phyloP scores from a whole-genome alignment of 768 basidiomycete genomes.

The Pulveroboletus sp. region DNA sequence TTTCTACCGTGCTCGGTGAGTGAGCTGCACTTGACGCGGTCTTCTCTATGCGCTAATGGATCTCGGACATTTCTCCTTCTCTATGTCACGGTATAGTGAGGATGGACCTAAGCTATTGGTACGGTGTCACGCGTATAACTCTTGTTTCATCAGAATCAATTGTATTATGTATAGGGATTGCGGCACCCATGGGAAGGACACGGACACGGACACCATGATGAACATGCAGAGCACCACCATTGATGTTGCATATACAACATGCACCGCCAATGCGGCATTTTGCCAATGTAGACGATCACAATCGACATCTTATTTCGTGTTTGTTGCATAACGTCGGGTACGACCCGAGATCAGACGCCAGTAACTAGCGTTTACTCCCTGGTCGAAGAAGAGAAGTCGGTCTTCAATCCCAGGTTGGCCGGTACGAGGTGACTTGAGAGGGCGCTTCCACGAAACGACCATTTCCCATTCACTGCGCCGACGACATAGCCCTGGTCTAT shows the following conservation, averaged over 20 bases:
- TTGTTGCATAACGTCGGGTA: not conserved
- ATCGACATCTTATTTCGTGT: not conserved
- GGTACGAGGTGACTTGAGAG: not conserved
- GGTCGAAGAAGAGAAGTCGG: not conserved
- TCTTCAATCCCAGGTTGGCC: not conserved
- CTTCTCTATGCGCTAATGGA: not conserved
- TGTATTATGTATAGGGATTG: slow-evolving; percentile 40
- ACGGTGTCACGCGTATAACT: slow-evolving; percentile 2
- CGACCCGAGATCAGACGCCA: not conserved
- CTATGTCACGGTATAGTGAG: slow-evolving; percentile 43
- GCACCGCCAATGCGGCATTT: not conserved
- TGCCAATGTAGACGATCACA: slow-evolving; percentile 10
- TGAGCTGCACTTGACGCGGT: slow-evolving; percentile 39
- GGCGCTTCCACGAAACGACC: not conserved
- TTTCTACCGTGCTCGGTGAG: slow-evolving; percentile 94
- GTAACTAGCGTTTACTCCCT: not conserved
- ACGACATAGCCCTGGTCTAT: not conserved
- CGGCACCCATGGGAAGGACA: slow-evolving; percentile 69
- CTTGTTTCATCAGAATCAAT: not conserved
- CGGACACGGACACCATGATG: slow-evolving; percentile 43
- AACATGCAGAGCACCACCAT: slow-evolving; percentile 40
- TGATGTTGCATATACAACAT: slow-evolving; percentile 25
- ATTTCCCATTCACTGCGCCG: not conserved
- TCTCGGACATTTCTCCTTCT: not conserved
- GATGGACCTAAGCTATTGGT: slow-evolving; percentile 77